Base-by-base conservation (phyloP, 345 rosid species). In the Eucalyptus brandiana region DNA sequence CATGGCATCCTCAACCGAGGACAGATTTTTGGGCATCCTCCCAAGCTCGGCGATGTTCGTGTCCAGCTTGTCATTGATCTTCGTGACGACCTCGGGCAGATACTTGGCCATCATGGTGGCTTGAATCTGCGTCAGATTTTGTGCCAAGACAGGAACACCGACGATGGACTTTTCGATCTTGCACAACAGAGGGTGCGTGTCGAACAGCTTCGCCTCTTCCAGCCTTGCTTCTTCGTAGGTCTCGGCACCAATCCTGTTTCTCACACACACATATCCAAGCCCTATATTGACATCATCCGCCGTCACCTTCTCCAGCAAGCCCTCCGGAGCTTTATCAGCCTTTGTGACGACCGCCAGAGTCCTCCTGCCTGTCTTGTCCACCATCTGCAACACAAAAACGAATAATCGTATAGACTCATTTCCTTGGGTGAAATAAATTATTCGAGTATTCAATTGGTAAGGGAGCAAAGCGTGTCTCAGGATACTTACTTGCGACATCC, bases 271-370 rank as follows among this genome's bases (percentile, higher is more conserved):
- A 49, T 93, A 93, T 10, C 95, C 95, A 1, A 95, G 91, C 7
- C 94, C 95, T 4, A 94, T 94, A 4, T 87, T 92, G 17, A 94
- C 95, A 89, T 95, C 96, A 54, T 95, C 93, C 6, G 92, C 91
- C 4, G 80, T 90, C 1, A 95, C 93, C 87, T 95, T 94, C 91
- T 94, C 92, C 32, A 89, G 87, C 32, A 93, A 87, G 6, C 94
- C 96, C 89, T 95, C 94, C 4, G 96, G 94, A 5, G 95, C 91
- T 89, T 81, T 93, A 10, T 95, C 96, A 0, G 94, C 93, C n/a
- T 93, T 91, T 3, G 96, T 94, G 1, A 94, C 96, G 3, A 92
- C 95, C 7, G 95, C 96, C 0, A 94, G 92, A 62, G 97, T 94
- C 32, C 96, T 62, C 53, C 88, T 91, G 0, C 96, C 95, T 0